Conservation (phyloP, 2,329 filamentous ascomycete species). For the Hypoxylon sp. region DNA sequence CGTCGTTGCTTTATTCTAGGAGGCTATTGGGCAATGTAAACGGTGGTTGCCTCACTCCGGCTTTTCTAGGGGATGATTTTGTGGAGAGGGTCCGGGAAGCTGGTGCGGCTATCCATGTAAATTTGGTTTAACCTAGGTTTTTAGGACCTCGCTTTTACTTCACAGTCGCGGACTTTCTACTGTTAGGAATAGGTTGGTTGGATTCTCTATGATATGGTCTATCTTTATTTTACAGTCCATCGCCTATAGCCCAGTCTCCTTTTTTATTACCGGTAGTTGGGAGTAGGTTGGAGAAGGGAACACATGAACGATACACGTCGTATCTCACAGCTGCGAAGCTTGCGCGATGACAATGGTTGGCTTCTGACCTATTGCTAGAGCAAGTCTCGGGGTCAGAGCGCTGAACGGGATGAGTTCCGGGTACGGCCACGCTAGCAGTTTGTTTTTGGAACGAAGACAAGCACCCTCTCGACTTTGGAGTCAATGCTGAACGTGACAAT, state of each 20-base stretch:
- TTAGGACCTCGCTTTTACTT: too few species aligned
- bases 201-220: too few species aligned
- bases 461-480: not conserved
- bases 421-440: not conserved
- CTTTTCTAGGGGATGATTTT: conserved; percentile 38
- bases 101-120: conserved; percentile 25
- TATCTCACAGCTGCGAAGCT: not conserved
- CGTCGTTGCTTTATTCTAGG: conserved; percentile 40
- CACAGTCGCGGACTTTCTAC: too few species aligned
- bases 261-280: too few species aligned
- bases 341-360: conserved; percentile 13
- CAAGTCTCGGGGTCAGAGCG: too few species aligned
- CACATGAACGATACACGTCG: too few species aligned
- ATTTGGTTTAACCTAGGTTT: conserved; percentile 33
- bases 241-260: too few species aligned
- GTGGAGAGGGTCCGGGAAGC: conserved; percentile 27
- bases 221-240: too few species aligned
- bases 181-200: too few species aligned
- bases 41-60: conserved; percentile 42
- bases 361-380: conserved; percentile 2
- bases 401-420: not conserved
- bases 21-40: conserved; percentile 25
- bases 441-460: not conserved
- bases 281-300: too few species aligned
- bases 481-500: not conserved